Conservation (phyloP, 768 basidiomycete species). For the Russula vinacea region DNA sequence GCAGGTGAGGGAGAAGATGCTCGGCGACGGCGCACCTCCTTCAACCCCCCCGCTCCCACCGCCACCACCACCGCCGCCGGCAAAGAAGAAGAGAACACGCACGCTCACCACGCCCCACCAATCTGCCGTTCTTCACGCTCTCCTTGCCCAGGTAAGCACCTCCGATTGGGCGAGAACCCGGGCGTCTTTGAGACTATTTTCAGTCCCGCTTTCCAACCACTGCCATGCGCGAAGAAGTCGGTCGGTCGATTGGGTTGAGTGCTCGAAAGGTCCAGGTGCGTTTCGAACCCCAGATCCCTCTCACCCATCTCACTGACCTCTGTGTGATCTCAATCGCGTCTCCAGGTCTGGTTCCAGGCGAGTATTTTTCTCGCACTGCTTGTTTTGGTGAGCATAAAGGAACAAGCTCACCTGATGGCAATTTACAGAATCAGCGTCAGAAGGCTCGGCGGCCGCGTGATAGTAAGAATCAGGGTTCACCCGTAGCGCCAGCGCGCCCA, state of each 20-base stretch:
- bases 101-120: conserved; percentile 86
- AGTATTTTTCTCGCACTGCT: conserved; percentile 30
- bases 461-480: conserved; percentile 45
- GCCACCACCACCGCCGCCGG: conserved; percentile 40
- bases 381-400: conserved; percentile 7
- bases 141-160: conserved; percentile 71
- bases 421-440: conserved; percentile 75
- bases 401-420: conserved; percentile 21
- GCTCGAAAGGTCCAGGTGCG: conserved; percentile 87
- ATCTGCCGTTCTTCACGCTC: conserved; percentile 79
- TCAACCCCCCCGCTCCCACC: conserved; percentile 35
- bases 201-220: conserved; percentile 90
- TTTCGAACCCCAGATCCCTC: conserved; percentile 27
- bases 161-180: conserved; percentile 14
- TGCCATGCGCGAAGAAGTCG: conserved; percentile 83
- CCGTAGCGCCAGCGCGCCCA: conserved; percentile 47
- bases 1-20: conserved; percentile 17
- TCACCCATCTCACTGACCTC: conserved; percentile 17
- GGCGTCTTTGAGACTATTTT: neutral
- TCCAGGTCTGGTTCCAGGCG: conserved; percentile 89
- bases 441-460: conserved; percentile 72
- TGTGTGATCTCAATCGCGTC: conserved; percentile 22
- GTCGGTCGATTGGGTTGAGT: conserved; percentile 81
- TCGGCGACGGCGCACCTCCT: conserved; percentile 30
- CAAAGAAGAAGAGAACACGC: conserved; percentile 79